Evolutionary conservation across 345 rosid species (phyloP).

Genomic region (Syzygium oleosum): DNA sequence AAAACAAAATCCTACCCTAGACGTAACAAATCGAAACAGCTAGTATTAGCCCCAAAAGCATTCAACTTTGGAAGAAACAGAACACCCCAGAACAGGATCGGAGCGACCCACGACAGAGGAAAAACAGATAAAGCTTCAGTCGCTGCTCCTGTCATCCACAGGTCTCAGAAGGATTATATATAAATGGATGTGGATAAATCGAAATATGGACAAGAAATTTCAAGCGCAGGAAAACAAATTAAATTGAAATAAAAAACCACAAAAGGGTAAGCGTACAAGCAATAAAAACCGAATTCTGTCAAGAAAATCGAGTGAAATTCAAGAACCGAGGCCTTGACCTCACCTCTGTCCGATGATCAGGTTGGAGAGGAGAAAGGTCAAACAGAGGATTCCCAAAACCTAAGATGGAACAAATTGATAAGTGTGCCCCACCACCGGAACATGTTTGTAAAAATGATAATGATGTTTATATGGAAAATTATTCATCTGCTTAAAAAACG

Average conservation of each 20-base stretch:
- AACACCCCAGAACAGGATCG: not conserved
- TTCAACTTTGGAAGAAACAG: not conserved
- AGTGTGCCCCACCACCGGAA: not conserved
- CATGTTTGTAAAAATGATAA: not conserved
- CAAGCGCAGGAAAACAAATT: not conserved
- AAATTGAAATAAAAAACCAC: not conserved
- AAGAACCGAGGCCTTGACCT: not conserved
- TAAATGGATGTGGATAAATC: slow-evolving; percentile 27
- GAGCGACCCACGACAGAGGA: not conserved
- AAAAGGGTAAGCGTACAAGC: not conserved
- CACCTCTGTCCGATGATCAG: slow-evolving; percentile 7
- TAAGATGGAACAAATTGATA: slow-evolving; percentile 1
- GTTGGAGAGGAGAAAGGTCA: slow-evolving; percentile 4
- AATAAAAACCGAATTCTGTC: not conserved
- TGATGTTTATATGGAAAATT: not conserved
- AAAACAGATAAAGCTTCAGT: not conserved
- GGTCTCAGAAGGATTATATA: not conserved
- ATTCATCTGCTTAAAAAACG: not conserved
- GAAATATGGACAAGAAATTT: slow-evolving; percentile 28
- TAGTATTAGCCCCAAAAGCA: not conserved
- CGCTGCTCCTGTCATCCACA: not conserved
- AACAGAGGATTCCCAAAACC: slow-evolving; percentile 11
- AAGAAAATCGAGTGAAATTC: not conserved
- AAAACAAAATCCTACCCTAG: not conserved
- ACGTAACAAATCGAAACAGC: not conserved